A percentile compares a stretch with the other conserved stretches of the same genome.
Evolutionary conservation across 768 basidiomycete species (phyloP).

Genomic region (Russula abietina): DNA sequence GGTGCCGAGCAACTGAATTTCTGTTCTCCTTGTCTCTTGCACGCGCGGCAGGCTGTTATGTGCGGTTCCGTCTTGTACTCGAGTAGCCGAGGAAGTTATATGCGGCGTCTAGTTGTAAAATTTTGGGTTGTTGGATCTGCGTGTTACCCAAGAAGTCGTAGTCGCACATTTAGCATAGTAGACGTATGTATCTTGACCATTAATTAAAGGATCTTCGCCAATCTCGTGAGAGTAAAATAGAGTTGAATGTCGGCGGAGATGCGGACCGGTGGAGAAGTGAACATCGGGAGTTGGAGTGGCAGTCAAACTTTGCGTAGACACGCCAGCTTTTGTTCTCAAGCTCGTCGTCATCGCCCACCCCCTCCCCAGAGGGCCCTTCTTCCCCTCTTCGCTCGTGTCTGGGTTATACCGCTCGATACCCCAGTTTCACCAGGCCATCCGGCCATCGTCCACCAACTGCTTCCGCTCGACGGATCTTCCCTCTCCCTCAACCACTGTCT

Average conservation of each 20-base stretch:
- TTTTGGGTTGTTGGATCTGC: no score
- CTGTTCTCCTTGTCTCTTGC: no score
- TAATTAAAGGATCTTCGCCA: no score
- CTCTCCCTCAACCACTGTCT: conserved; percentile 5
- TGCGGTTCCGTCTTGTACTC: no score
- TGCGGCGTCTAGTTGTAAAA: no score
- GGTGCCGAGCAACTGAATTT: no score
- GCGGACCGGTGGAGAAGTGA: neutral
- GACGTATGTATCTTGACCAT: no score
- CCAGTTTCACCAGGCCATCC: conserved; percentile 31
- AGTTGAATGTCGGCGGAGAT: neutral
- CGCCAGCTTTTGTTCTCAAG: conserved; percentile 4
- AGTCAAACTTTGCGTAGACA: neutral
- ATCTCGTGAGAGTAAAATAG: no score
- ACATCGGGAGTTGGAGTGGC: neutral
- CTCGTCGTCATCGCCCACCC: neutral
- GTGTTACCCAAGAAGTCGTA: no score
- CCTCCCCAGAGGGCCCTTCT: neutral
- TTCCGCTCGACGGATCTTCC: conserved; percentile 50
- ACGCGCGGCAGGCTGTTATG: no score
- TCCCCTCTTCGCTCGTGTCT: conserved; percentile 45
- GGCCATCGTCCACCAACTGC: conserved; percentile 35
- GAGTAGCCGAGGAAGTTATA: no score
- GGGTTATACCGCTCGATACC: conserved; percentile 41
- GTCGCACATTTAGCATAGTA: no score